Percentiles rank a stretch among this genome's conserved stretches.
Conservation (phyloP, 2,329 filamentous ascomycete species). For the Pyrenochaeta sp. region DNA sequence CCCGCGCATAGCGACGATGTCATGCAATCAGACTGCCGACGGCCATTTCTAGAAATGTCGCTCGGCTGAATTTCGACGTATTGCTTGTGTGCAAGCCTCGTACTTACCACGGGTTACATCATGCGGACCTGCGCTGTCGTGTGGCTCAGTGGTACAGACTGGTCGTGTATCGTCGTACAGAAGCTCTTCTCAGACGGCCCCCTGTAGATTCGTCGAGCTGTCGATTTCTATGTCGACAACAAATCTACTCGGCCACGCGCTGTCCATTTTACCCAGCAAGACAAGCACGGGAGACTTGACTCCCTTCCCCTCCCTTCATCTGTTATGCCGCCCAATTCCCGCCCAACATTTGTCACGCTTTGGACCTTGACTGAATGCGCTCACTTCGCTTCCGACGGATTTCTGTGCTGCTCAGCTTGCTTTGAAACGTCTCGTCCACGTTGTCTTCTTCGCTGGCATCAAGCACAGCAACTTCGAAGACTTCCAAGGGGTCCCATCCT, state of each 20-base stretch:
- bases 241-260: slow-evolving; percentile 13
- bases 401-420: slow-evolving; percentile 91
- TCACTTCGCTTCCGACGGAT: slow-evolving; percentile 64
- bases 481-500: slow-evolving; percentile 77
- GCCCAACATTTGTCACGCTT: slow-evolving; percentile 26
- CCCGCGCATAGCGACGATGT: slow-evolving; percentile 10
- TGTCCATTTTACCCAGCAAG: slow-evolving; percentile 15
- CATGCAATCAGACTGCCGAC: slow-evolving; percentile 12
- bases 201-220: slow-evolving; percentile 22
- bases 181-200: slow-evolving; percentile 25
- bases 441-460: slow-evolving; percentile 67
- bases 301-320: background rate
- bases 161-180: slow-evolving; percentile 35
- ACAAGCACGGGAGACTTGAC: slow-evolving; percentile 15
- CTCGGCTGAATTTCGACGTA: slow-evolving; percentile 19
- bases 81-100: slow-evolving; percentile 16
- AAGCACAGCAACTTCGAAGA: slow-evolving; percentile 91
- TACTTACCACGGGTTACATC: slow-evolving; percentile 27
- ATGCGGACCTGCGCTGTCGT: slow-evolving; percentile 35
- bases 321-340: slow-evolving; percentile 1
- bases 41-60: slow-evolving; percentile 12
- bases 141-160: slow-evolving; percentile 27
- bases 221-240: slow-evolving; percentile 14
- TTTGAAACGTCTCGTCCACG: slow-evolving; percentile 70
- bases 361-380: slow-evolving; percentile 29